Conservation (phyloP, 805 yeast species). For the Monosporozyma aerobia region DNA sequence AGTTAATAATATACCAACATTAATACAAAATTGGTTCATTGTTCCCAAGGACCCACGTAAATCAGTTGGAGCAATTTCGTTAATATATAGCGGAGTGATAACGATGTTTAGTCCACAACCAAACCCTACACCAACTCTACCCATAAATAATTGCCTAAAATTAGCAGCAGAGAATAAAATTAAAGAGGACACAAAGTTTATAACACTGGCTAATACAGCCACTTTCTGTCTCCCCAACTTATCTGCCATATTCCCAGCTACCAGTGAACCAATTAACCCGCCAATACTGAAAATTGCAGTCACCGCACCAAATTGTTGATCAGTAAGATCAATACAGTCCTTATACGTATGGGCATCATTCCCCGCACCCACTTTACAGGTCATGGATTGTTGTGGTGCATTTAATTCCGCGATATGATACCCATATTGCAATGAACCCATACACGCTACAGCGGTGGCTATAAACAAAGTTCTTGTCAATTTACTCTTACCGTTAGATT, state of each 20-base stretch:
- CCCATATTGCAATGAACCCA: slow-evolving; percentile 84
- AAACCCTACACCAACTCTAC: slow-evolving; percentile 71
- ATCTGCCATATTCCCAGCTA: slow-evolving; percentile 60
- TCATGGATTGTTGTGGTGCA: slow-evolving; percentile 69
- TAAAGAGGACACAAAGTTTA: slow-evolving; percentile 54
- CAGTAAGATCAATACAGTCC: slow-evolving; percentile 50
- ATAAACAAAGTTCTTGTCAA: slow-evolving; percentile 3
- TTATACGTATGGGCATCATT: slow-evolving; percentile 4
- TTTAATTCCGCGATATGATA: slow-evolving; percentile 92
- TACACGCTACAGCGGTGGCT: slow-evolving; percentile 41
- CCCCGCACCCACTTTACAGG: slow-evolving; percentile 37
- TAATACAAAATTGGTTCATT: slow-evolving; percentile 80
- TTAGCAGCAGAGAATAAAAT: slow-evolving; percentile 44
- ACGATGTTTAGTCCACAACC: slow-evolving; percentile 88
- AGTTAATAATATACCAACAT: slow-evolving; percentile 73
- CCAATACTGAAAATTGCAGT: slow-evolving; percentile 79
- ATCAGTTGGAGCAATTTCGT: slow-evolving; percentile 65
- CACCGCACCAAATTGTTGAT: slow-evolving; percentile 55
- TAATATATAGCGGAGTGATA: slow-evolving; percentile 71
- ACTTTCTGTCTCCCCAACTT: slow-evolving; percentile 52
- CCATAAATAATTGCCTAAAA: slow-evolving; percentile 41
- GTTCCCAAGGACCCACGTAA: slow-evolving; percentile 76
- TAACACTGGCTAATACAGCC: slow-evolving; percentile 39
- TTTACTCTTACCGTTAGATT: background rate
- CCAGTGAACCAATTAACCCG: slow-evolving; percentile 65